phyloP scores from a whole-genome alignment of 2,329 filamentous ascomycete genomes.

The Drechslerella coelobrocha region DNA sequence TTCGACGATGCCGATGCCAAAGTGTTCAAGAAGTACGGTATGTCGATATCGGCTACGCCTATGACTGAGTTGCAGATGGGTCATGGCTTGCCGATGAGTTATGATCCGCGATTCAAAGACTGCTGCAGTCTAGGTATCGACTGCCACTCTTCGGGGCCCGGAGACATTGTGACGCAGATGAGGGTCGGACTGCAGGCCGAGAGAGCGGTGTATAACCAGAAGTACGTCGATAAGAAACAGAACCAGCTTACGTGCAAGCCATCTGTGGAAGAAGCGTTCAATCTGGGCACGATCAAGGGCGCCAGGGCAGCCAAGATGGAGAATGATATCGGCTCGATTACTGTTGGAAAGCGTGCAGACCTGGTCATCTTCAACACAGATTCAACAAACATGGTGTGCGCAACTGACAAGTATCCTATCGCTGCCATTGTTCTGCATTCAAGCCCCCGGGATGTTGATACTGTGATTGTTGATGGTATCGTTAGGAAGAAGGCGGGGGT shows the following conservation, averaged over 20 bases:
- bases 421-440: conserved; percentile 61
- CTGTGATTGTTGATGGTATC: conserved; percentile 60
- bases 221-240: conserved; percentile 54
- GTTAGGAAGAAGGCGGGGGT: conserved; percentile 58
- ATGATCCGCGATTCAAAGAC: conserved; percentile 55
- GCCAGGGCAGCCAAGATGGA: conserved; percentile 60
- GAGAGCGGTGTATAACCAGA: conserved; percentile 55
- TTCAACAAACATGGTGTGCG: conserved; percentile 60
- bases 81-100: conserved; percentile 58
- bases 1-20: conserved; percentile 57
- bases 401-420: conserved; percentile 59
- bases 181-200: conserved; percentile 56
- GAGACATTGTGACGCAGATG: conserved; percentile 57
- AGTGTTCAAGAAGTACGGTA: conserved; percentile 57
- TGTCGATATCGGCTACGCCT: conserved; percentile 61
- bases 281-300: conserved; percentile 62
- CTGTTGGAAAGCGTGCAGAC: conserved; percentile 62
- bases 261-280: conserved; percentile 61
- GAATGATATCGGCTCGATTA: conserved; percentile 60
- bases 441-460: conserved; percentile 59
- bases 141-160: conserved; percentile 56
- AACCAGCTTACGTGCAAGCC: conserved; percentile 55
- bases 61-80: conserved; percentile 64
- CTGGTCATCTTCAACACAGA: conserved; percentile 61
- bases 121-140: conserved; percentile 57